phyloP scores from a whole-genome alignment of 306 rosid genomes.

The Vicia sativa region DNA sequence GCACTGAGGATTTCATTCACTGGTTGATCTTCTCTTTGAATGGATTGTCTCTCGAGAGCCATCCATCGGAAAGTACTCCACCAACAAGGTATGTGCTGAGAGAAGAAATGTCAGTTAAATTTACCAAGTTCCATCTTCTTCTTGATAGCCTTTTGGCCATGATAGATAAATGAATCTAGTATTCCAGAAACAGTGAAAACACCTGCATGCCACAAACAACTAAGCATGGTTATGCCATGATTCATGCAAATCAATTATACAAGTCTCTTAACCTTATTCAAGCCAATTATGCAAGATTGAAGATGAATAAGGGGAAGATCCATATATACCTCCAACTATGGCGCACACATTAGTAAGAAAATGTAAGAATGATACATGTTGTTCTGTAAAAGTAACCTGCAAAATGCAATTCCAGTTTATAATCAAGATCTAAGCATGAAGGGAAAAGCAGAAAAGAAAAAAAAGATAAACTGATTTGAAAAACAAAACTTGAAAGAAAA shows the following conservation, averaged over 20 bases:
- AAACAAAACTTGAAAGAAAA: constrained; percentile 12
- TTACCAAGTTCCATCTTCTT: constrained; percentile 98
- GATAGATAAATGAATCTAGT: constrained; percentile 92
- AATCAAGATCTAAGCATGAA: constrained; percentile 6
- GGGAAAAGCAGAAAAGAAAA: not conserved
- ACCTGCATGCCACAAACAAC: constrained; percentile 54
- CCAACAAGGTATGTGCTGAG: constrained; percentile 29
- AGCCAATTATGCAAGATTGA: constrained; percentile 22
- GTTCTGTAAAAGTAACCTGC: constrained; percentile 88
- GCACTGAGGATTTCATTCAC: constrained; percentile 43
- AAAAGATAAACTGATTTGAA: not conserved
- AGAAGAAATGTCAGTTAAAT: constrained; percentile 57
- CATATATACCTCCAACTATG: constrained; percentile 86
- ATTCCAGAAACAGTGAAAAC: constrained; percentile 94
- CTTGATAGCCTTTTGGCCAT: constrained; percentile 92
- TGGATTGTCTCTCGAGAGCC: constrained; percentile 47
- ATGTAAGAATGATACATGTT: constrained; percentile 86
- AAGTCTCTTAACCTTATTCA: not conserved
- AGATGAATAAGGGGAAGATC: constrained; percentile 21
- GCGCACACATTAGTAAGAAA: constrained; percentile 96
- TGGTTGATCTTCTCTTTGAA: constrained; percentile 40
- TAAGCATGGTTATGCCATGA: constrained; percentile 23
- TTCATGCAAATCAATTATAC: constrained; percentile 22
- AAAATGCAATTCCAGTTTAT: constrained; percentile 29
- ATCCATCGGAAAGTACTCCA: constrained; percentile 43